Percentiles rank a stretch among this genome's conserved stretches.
Conservation (phyloP, 1,284 basidiomycete species). For the Tilletia setariae region DNA sequence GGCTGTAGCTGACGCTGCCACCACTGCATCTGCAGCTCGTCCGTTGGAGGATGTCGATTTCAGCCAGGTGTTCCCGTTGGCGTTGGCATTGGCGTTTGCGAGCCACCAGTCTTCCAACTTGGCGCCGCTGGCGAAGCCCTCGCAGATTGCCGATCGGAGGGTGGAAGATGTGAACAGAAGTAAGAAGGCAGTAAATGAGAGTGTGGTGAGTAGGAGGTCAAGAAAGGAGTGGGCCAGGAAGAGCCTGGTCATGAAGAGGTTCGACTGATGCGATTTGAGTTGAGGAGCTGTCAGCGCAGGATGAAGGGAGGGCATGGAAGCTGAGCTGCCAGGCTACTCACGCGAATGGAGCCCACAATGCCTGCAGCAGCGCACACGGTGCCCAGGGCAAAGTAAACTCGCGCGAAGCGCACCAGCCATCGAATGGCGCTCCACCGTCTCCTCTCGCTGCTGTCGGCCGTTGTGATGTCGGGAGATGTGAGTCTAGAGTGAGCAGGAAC, state of each 20-base stretch:
- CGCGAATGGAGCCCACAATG: conserved; percentile 28
- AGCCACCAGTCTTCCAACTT: conserved; percentile 2
- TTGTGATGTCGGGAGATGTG: conserved; percentile 4
- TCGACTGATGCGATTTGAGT: too few species aligned
- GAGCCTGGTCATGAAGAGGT: conserved; percentile 30
- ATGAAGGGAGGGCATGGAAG: neutral
- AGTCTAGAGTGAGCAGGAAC: conserved; percentile 10
- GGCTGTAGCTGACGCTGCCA: neutral
- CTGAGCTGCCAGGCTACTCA: conserved; percentile 16
- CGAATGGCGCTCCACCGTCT: conserved; percentile 36
- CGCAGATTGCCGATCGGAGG: conserved; percentile 35
- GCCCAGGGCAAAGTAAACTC: conserved; percentile 32
- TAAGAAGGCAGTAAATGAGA: conserved; percentile 34
- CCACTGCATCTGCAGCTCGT: neutral
- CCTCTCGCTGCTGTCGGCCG: conserved; percentile 3
- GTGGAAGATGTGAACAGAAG: conserved; percentile 36
- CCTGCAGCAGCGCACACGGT: conserved; percentile 31
- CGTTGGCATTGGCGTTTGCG: neutral
- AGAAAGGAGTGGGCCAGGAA: conserved; percentile 42
- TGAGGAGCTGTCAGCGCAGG: conserved; percentile 13
- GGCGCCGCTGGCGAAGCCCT: conserved; percentile 18
- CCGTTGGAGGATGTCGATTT: neutral
- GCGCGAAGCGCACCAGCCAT: conserved; percentile 25
- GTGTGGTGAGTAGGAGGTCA: conserved; percentile 36
- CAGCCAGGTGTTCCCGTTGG: too few species aligned